Percentiles rank a stretch among this genome's conserved stretches.
These are phyloP conservation scores for Leishmania turanica DNA, from an alignment of 208 protist species.

Conservation along the genomic window DNA sequence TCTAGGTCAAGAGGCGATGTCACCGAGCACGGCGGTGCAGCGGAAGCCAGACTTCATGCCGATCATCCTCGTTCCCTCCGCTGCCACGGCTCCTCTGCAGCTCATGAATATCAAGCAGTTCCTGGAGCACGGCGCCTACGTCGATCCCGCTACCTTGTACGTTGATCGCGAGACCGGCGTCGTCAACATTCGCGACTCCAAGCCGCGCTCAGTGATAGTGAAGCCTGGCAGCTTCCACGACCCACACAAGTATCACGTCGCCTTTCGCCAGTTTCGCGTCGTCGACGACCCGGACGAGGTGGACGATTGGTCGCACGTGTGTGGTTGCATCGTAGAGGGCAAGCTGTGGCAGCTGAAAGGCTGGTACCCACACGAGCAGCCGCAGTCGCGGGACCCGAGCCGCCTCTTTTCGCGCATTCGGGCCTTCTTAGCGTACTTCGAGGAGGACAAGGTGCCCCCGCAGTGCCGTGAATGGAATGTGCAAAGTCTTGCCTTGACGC, in stretches of 20 bases:
- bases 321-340: slow-evolving; percentile 81
- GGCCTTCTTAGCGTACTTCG: slow-evolving; percentile 88
- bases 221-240: slow-evolving; percentile 75
- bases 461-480: slow-evolving; percentile 82
- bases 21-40: slow-evolving; percentile 46
- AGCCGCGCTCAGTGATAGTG: slow-evolving; percentile 74
- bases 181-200: slow-evolving; percentile 67
- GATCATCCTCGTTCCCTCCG: slow-evolving; percentile 77
- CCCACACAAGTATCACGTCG: slow-evolving; percentile 64
- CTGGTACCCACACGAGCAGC: slow-evolving; percentile 59
- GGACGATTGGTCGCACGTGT: slow-evolving; percentile 85
- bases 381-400: slow-evolving; percentile 45
- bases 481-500: slow-evolving; percentile 69
- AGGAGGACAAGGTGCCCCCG: slow-evolving; percentile 82
- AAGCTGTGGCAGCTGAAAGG: slow-evolving; percentile 77
- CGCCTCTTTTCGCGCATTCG: slow-evolving; percentile 71
- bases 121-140: slow-evolving; percentile 76
- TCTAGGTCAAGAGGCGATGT: slow-evolving; percentile 32
- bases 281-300: slow-evolving; percentile 78
- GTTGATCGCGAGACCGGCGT: slow-evolving; percentile 73
- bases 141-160: slow-evolving; percentile 73
- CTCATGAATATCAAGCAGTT: slow-evolving; percentile 86
- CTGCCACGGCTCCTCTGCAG: slow-evolving; percentile 76
- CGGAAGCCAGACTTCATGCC: slow-evolving; percentile 81
- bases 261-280: slow-evolving; percentile 75